These are phyloP conservation scores for Chaetomium olivaceum DNA, from an alignment of 2,329 filamentous ascomycete genomes.

Conservation along the genomic window DNA sequence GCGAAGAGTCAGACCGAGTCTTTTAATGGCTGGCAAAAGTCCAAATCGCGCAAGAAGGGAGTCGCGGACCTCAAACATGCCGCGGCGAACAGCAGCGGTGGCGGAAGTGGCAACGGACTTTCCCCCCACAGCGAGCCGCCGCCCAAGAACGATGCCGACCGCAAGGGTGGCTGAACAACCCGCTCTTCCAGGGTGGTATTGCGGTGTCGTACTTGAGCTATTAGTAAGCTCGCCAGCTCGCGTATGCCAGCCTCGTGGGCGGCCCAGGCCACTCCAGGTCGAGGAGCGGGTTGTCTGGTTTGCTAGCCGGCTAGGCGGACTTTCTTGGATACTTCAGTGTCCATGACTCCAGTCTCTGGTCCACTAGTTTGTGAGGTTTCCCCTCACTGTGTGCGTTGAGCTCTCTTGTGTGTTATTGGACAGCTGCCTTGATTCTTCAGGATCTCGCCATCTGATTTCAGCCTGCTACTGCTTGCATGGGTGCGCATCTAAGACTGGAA, in stretches of 20 bases:
- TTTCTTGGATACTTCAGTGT: conserved; percentile 19
- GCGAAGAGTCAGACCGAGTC: conserved; percentile 56
- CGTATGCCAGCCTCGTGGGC: not conserved
- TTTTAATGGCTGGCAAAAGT: conserved; percentile 58
- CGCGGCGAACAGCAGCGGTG: conserved; percentile 18
- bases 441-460: conserved; percentile 15
- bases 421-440: conserved; percentile 13
- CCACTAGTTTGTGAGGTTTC: not conserved
- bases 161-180: conserved; percentile 59
- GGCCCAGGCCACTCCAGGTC: not conserved
- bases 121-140: conserved; percentile 51
- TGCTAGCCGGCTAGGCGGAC: not conserved
- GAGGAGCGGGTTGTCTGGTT: not conserved
- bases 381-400: not conserved
- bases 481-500: conserved; percentile 17
- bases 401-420: conserved; percentile 5
- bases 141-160: conserved; percentile 60
- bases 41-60: conserved; percentile 55
- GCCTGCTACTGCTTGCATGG: conserved; percentile 1
- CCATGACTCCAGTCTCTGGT: not conserved
- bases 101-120: conserved; percentile 37
- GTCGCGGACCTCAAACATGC: conserved; percentile 49
- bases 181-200: not conserved
- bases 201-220: conserved; percentile 9
- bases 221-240: not conserved